phyloP scores from a whole-genome alignment of 2,329 filamentous ascomycete species.

The Colletotrichum incanum region DNA sequence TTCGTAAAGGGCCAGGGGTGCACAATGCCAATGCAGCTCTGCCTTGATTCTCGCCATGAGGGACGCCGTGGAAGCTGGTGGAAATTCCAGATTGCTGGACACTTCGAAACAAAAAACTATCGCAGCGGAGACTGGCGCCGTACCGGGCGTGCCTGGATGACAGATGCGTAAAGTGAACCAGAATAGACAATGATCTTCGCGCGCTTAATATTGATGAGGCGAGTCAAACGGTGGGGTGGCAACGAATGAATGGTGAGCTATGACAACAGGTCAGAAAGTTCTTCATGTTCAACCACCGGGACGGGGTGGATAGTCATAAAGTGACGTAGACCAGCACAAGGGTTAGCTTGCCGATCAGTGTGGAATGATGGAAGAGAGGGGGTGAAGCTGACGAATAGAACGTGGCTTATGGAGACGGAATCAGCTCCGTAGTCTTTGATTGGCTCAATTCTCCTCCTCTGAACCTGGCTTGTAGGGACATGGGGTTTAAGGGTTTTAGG shows the following conservation, averaged over 20 bases:
- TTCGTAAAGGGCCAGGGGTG: background rate
- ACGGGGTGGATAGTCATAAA: background rate
- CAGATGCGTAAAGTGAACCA: background rate
- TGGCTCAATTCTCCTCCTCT: background rate
- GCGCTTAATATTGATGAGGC: background rate
- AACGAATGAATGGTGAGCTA: background rate
- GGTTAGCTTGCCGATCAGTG: conserved; percentile 16
- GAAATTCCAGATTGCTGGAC: background rate
- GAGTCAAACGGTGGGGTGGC: conserved; percentile 8
- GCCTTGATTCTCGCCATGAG: conserved; percentile 20
- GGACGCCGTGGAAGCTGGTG: background rate
- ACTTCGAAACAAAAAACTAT: background rate
- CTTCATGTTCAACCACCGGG: background rate
- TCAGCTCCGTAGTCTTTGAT: background rate
- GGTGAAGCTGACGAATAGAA: conserved; percentile 1
- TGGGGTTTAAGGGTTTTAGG: conserved; percentile 10
- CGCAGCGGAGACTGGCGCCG: too few species aligned
- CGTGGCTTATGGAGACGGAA: background rate
- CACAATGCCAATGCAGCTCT: background rate
- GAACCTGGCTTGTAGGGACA: background rate
- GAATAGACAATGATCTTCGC: conserved; percentile 11
- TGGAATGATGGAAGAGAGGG: conserved; percentile 10
- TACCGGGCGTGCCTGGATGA: conserved; percentile 10
- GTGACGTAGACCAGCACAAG: conserved; percentile 20
- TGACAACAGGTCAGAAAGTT: background rate